Evolutionary conservation across 306 rosid species (phyloP), one percentile per base, ranked within the genome.

Genomic region (Hippophae rhamnoides): DNA sequence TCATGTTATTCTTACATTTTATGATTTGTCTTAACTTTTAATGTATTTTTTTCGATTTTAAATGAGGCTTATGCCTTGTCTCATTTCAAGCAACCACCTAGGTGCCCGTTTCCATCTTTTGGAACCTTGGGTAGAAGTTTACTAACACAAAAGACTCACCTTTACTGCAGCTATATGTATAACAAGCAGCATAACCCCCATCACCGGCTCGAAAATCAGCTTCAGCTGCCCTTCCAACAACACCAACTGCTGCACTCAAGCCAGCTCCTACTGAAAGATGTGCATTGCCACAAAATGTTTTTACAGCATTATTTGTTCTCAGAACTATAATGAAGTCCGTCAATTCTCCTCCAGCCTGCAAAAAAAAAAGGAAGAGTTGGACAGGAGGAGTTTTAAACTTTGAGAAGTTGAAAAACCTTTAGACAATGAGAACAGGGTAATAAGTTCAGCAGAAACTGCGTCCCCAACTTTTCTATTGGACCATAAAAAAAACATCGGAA

Each of bases 171-270:
- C 97, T 92, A 74, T 92, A 92, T 5, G 95, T 82, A 69, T 92
- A 92, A 64, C 99, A 92, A 72, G 95, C 83, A 69, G 95, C 80
- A 62, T 68, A 79, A 69, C 99, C 99, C 13, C 99, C 97, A 57
- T 92, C 94, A 52, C 99, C 99, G n/a, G 95, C 97, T 63, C 97
- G 83, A 67, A 92, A 41, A 78, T 86, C 99, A 61, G 99, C 99
- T 75, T 88, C 97, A 69, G 48, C 86, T 10, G 94, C 81, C 72
- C 99, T 85, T 64, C 99, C 99, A 63, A 86, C 70, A 48, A 62
- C 38, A 41, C 99, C 99, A 74, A 78, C 84, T 46, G 99, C 99
- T 47, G 99, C 99, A 72, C 99, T 92, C 75, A 86, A 40, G 57
- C 97, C 99, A 44, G 97, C 99, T 54, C 99, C 99, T 14, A 92